Percentiles rank a stretch among this genome's conserved stretches.
These are phyloP conservation scores for Sordaria brevicollis DNA, from an alignment of 495 filamentous ascomycete genomes.

Conservation along the genomic window DNA sequence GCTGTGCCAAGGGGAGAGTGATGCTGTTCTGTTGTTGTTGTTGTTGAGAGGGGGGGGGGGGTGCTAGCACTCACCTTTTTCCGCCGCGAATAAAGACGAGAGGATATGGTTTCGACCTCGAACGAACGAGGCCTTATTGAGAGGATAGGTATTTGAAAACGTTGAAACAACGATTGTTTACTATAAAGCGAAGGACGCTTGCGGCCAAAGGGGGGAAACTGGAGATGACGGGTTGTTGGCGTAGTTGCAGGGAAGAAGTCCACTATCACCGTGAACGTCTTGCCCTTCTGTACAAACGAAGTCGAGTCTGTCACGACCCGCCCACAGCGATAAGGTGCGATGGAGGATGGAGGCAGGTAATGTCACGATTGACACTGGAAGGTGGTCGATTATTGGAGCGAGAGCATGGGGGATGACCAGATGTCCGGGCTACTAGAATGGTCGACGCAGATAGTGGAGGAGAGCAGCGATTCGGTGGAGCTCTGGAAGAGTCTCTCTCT, in stretches of 20 bases:
- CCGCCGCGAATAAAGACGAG: not conserved
- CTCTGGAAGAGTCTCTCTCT: not conserved
- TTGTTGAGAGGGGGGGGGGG: too few species aligned
- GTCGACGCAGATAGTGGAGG: not conserved
- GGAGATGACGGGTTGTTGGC: slow-evolving; percentile 20
- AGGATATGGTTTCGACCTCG: not conserved
- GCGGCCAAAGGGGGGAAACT: slow-evolving; percentile 35
- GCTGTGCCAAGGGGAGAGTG: not conserved
- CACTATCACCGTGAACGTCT: slow-evolving; percentile 41
- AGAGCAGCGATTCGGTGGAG: not conserved
- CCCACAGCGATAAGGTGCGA: not conserved
- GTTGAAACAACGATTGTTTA: slow-evolving; percentile 26
- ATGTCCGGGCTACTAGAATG: not conserved
- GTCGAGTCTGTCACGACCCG: slow-evolving; percentile 18
- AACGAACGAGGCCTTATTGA: not conserved
- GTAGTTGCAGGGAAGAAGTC: slow-evolving; percentile 30
- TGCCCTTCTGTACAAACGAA: slow-evolving; percentile 11
- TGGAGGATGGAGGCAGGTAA: slow-evolving; percentile 15
- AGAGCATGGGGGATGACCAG: slow-evolving; percentile 16
- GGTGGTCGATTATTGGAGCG: slow-evolving; percentile 18
- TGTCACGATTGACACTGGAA: slow-evolving; percentile 21
- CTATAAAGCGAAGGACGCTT: slow-evolving; percentile 43
- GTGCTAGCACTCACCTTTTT: not conserved
- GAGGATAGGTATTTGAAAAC: not conserved
- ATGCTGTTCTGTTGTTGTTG: not conserved